Evolutionary conservation across 164 flowering plant species (phyloP).

Genomic region (Akebia trifoliata): DNA sequence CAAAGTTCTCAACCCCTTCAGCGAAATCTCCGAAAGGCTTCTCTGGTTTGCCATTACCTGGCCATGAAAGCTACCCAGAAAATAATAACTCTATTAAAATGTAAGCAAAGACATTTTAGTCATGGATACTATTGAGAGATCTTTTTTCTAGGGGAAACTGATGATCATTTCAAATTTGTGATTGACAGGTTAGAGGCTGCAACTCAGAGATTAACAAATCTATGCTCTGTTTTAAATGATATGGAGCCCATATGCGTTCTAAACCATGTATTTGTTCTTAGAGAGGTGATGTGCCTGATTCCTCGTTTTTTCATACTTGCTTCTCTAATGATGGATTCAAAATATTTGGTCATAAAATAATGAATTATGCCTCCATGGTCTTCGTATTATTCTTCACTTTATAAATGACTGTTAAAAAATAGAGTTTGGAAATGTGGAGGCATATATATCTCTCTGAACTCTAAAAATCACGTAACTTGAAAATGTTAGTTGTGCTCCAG

Average conservation of each 20-base stretch:
- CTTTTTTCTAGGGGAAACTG: conserved; percentile 3
- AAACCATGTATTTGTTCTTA: conserved; percentile 94
- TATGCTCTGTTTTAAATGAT: conserved; percentile 92
- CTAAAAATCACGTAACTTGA: too few species aligned
- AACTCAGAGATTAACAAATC: conserved; percentile 89
- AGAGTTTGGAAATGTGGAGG: too few species aligned
- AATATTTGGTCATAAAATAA: too few species aligned
- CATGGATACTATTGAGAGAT: not conserved
- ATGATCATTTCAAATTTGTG: conserved; percentile 10
- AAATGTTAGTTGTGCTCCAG: too few species aligned
- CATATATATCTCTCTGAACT: too few species aligned
- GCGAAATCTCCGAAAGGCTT: conserved; percentile 63
- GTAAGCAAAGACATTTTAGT: conserved; percentile 35
- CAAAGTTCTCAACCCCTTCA: conserved; percentile 57
- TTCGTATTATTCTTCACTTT: too few species aligned
- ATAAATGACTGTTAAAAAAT: too few species aligned
- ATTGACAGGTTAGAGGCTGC: conserved; percentile 97
- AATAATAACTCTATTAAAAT: conserved; percentile 76
- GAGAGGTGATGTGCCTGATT: conserved; percentile 60
- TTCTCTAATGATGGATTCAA: too few species aligned
- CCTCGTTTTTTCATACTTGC: not conserved
- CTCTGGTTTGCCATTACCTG: conserved; percentile 68
- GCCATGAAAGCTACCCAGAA: conserved; percentile 94
- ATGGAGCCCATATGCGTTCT: conserved; percentile 99
- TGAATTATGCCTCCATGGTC: too few species aligned